phyloP scores from a whole-genome alignment of 2,329 filamentous ascomycete species.

The Sporothrix curviconia region DNA sequence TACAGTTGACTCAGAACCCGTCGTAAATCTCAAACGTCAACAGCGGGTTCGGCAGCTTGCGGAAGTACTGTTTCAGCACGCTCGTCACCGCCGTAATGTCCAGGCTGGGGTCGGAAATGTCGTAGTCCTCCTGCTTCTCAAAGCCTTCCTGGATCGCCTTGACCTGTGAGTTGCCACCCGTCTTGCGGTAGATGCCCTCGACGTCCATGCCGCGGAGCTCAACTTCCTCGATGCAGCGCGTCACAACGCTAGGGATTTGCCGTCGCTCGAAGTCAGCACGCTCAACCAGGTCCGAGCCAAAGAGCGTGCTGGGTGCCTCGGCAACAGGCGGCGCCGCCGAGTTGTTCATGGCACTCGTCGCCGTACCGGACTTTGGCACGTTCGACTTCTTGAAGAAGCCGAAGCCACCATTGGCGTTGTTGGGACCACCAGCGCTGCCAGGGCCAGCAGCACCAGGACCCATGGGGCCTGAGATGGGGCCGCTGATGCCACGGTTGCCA shows the following conservation, averaged over 20 bases:
- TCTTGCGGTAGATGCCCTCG: slow-evolving; percentile 97
- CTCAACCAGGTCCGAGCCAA: slow-evolving; percentile 82
- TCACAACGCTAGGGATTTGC: slow-evolving; percentile 84
- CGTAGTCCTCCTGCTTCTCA: slow-evolving; percentile 75
- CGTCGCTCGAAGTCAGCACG: slow-evolving; percentile 83
- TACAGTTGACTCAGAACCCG: slow-evolving; percentile 76
- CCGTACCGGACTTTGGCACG: slow-evolving; percentile 46
- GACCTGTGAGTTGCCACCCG: slow-evolving; percentile 84
- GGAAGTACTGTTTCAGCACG: slow-evolving; percentile 94
- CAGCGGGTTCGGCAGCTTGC: slow-evolving; percentile 80
- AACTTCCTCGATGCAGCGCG: slow-evolving; percentile 91
- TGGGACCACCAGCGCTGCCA: slow-evolving; percentile 26
- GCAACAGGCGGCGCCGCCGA: slow-evolving; percentile 28
- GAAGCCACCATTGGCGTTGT: slow-evolving; percentile 45
- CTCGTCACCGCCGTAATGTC: slow-evolving; percentile 97
- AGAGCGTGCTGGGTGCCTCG: slow-evolving; percentile 58
- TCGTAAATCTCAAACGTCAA: slow-evolving; percentile 94
- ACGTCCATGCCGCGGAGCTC: slow-evolving; percentile 94
- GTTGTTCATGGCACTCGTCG: slow-evolving; percentile 33
- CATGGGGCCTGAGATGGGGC: not conserved
- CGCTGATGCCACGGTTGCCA: slow-evolving; percentile 6
- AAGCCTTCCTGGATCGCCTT: slow-evolving; percentile 88
- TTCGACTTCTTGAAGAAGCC: slow-evolving; percentile 60
- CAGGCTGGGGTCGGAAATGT: slow-evolving; percentile 87
- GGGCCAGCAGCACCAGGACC: slow-evolving; percentile 8